A percentile compares a stretch with the other conserved stretches of the same genome.
Evolutionary conservation across 2,329 filamentous ascomycete species (phyloP).

Genomic region (Paradendryphiella salina): DNA sequence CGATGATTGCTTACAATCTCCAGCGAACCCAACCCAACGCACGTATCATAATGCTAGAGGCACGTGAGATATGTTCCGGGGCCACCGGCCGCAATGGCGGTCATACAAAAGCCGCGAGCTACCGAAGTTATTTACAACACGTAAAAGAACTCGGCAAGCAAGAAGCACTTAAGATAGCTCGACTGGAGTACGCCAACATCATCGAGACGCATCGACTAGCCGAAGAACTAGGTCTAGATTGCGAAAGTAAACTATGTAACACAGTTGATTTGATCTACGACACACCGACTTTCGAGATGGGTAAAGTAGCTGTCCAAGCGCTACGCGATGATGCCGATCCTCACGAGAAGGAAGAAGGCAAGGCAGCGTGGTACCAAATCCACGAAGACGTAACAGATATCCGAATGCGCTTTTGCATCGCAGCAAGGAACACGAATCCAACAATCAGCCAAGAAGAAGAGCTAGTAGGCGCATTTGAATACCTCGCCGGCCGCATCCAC

Average conservation of each 20-base stretch:
- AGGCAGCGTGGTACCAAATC: slow-evolving; percentile 38
- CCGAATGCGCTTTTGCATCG: slow-evolving; percentile 25
- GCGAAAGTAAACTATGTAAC: slow-evolving; percentile 55
- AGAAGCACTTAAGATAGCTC: slow-evolving; percentile 53
- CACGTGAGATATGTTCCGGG: slow-evolving; percentile 45
- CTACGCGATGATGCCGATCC: slow-evolving; percentile 27
- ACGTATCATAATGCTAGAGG: slow-evolving; percentile 48
- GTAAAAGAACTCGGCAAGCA: slow-evolving; percentile 51
- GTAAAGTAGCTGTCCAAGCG: slow-evolving; percentile 30
- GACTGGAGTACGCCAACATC: slow-evolving; percentile 53
- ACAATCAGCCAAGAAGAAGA: slow-evolving; percentile 20
- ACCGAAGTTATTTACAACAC: slow-evolving; percentile 58
- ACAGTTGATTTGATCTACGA: slow-evolving; percentile 65
- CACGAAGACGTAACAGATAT: slow-evolving; percentile 18
- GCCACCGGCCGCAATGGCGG: slow-evolving; percentile 53
- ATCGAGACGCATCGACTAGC: slow-evolving; percentile 60
- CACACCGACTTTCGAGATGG: slow-evolving; percentile 31
- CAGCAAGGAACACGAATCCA: slow-evolving; percentile 23
- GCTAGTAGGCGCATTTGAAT: slow-evolving; percentile 37
- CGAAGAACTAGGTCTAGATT: slow-evolving; percentile 47
- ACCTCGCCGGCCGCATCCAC: slow-evolving; percentile 38
- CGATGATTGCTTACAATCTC: slow-evolving; percentile 45
- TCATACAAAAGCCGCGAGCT: slow-evolving; percentile 56
- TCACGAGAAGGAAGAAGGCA: slow-evolving; percentile 27
- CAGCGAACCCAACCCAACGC: slow-evolving; percentile 20